Evolutionary conservation across 1,284 basidiomycete genomes (phyloP).

Genomic region (Sporisorium exsertum): DNA sequence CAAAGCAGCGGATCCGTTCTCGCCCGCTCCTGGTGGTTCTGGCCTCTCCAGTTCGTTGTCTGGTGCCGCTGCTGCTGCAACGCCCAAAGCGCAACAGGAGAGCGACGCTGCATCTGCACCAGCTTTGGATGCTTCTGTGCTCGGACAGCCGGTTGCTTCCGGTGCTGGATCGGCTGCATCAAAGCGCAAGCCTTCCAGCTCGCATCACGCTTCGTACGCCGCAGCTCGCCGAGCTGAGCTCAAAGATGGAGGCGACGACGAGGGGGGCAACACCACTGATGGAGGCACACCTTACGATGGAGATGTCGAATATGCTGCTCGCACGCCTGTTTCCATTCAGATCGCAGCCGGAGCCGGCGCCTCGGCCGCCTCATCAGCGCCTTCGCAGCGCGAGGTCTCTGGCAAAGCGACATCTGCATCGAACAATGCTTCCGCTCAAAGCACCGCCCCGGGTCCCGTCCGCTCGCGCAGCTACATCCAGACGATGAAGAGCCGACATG

Average conservation of each 20-base stretch:
- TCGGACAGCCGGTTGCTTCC: constrained; percentile 18
- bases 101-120: constrained; percentile 21
- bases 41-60: constrained; percentile 11
- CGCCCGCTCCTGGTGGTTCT: constrained; percentile 7
- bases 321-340: constrained; percentile 38
- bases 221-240: constrained; percentile 40
- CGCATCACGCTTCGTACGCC: constrained; percentile 36
- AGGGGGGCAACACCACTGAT: constrained; percentile 43
- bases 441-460: constrained; percentile 37
- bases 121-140: constrained; percentile 15
- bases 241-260: constrained; percentile 33
- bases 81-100: constrained; percentile 34
- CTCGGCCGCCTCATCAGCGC: constrained; percentile 6
- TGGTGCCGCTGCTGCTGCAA: constrained; percentile 14
- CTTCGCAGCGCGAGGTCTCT: constrained; percentile 13
- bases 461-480: constrained; percentile 40
- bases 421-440: constrained; percentile 10
- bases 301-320: constrained; percentile 62
- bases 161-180: constrained; percentile 16
- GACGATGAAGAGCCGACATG: constrained; percentile 45
- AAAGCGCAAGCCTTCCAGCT: constrained; percentile 43
- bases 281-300: constrained; percentile 62
- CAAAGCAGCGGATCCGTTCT: constrained; percentile 23
- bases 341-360: constrained; percentile 19
- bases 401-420: constrained; percentile 10